Conservation (phyloP, 83 land plant genomes). For the Isoetes engelmannii region DNA sequence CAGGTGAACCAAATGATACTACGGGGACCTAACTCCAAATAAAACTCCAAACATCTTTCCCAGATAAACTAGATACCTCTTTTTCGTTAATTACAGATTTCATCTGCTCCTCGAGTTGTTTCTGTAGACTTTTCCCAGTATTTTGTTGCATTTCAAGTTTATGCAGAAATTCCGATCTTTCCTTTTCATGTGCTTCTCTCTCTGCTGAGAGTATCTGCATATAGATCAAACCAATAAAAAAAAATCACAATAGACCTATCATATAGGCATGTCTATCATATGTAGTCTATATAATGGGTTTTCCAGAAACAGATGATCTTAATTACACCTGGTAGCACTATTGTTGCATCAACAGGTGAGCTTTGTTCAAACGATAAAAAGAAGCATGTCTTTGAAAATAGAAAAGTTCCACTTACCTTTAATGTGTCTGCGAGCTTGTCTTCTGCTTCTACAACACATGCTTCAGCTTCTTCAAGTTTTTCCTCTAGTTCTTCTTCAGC, state of each 20-base stretch:
- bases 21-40: too few species aligned
- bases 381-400: background rate
- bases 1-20: too few species aligned
- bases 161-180: too few species aligned
- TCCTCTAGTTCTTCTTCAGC: slow-evolving; percentile 59
- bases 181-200: too few species aligned
- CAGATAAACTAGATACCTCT: too few species aligned
- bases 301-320: slow-evolving; percentile 40
- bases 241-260: slow-evolving; percentile 30
- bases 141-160: too few species aligned
- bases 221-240: slow-evolving; percentile 5
- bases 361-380: background rate
- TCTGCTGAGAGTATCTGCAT: background rate
- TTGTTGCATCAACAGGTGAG: background rate
- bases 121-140: too few species aligned
- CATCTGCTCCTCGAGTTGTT: too few species aligned
- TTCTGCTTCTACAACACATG: slow-evolving; percentile 47
- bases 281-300: slow-evolving; percentile 28
- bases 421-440: slow-evolving; percentile 42
- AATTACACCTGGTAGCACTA: background rate
- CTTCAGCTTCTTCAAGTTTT: slow-evolving; percentile 36
- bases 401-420: slow-evolving; percentile 34
- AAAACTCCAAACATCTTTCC: too few species aligned
- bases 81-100: too few species aligned
- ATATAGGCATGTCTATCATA: slow-evolving; percentile 8